A percentile compares a stretch with the other conserved stretches of the same genome.
phyloP scores from a whole-genome alignment of 495 filamentous ascomycete species.

The Evernia prunastri region DNA sequence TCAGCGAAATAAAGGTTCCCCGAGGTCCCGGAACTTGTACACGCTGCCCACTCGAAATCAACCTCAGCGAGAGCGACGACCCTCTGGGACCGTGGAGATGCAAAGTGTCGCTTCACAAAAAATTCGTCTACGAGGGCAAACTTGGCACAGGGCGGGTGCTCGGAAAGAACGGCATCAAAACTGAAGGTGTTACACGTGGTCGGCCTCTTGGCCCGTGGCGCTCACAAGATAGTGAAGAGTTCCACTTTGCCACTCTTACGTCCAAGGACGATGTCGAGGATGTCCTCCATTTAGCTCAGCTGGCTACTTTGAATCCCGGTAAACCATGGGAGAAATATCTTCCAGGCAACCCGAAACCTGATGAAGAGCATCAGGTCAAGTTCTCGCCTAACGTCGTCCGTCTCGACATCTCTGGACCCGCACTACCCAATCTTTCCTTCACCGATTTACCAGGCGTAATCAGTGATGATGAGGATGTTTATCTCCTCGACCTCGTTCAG shows the following conservation, averaged over 20 bases:
- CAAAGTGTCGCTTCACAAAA: slow-evolving; percentile 51
- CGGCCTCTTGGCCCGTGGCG: slow-evolving; percentile 44
- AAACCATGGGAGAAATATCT: too few species aligned
- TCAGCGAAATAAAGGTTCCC: slow-evolving; percentile 71
- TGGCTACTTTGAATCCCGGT: slow-evolving; percentile 61
- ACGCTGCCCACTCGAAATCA: slow-evolving; percentile 70
- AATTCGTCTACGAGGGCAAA: slow-evolving; percentile 44
- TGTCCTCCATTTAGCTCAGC: slow-evolving; percentile 60
- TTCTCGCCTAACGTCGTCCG: slow-evolving; percentile 75
- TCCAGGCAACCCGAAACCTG: too few species aligned
- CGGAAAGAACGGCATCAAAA: too few species aligned
- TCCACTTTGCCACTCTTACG: slow-evolving; percentile 37
- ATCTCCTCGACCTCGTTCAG: slow-evolving; percentile 59
- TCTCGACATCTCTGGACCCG: slow-evolving; percentile 63
- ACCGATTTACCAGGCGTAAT: slow-evolving; percentile 80
- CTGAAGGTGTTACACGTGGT: slow-evolving; percentile 25
- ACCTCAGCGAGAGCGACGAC: slow-evolving; percentile 54
- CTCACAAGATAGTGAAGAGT: slow-evolving; percentile 33
- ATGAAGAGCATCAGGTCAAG: too few species aligned
- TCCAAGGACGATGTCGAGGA: slow-evolving; percentile 48
- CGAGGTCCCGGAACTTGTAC: slow-evolving; percentile 66
- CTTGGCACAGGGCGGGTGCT: too few species aligned
- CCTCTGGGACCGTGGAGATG: slow-evolving; percentile 52
- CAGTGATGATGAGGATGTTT: slow-evolving; percentile 58
- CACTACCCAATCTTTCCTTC: slow-evolving; percentile 64